These are phyloP conservation scores for Adansonia gregorii DNA, from an alignment of 441 rosid genomes.

Conservation along the genomic window DNA sequence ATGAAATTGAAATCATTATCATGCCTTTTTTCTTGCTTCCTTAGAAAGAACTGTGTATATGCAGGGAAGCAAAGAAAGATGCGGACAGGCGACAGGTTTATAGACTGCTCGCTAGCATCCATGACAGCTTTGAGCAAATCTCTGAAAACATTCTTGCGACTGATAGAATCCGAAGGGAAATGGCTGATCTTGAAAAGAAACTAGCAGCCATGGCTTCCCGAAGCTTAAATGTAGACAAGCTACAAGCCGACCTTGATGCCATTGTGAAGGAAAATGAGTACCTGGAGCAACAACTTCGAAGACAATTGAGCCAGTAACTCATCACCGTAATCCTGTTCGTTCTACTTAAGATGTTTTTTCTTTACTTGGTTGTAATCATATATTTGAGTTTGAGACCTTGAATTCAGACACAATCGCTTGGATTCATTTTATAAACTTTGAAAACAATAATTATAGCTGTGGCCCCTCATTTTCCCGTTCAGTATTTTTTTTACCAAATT, in stretches of 20 bases:
- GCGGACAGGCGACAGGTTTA: conserved; percentile 66
- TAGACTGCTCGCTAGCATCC: conserved; percentile 69
- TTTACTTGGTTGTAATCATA: background rate
- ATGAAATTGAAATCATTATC: background rate
- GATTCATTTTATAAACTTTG: no score
- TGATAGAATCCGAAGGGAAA: conserved; percentile 70
- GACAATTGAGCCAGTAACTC: conserved; percentile 8
- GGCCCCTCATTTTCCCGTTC: background rate
- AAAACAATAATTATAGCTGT: background rate
- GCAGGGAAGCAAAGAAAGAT: conserved; percentile 84
- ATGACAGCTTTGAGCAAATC: conserved; percentile 75
- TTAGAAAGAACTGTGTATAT: conserved; percentile 8
- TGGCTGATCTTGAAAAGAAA: conserved; percentile 75
- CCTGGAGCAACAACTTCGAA: conserved; percentile 39
- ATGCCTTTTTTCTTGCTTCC: conserved; percentile 12
- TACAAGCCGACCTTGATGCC: conserved; percentile 66
- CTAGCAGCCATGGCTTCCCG: conserved; percentile 53
- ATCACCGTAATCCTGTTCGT: background rate
- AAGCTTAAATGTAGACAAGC: conserved; percentile 53
- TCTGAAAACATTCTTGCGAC: conserved; percentile 62
- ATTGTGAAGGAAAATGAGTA: conserved; percentile 58
- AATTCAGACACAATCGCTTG: background rate
- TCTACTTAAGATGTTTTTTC: background rate
- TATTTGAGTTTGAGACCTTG: background rate
- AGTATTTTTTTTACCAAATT: no score